Conservation (phyloP, 225 moss, liverwort and hornwort species). For the Pleurozium schreberi region DNA sequence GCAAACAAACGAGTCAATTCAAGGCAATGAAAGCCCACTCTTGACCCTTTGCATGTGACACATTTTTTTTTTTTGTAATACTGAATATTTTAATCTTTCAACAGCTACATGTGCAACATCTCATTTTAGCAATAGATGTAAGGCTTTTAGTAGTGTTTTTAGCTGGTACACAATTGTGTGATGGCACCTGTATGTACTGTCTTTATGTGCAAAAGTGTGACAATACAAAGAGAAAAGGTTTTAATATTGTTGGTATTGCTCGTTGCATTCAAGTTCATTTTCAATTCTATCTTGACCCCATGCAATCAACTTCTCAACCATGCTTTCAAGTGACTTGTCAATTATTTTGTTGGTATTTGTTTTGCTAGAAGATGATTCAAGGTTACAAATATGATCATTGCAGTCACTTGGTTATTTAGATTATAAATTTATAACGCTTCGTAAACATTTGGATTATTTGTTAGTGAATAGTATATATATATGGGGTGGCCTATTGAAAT, state of each 20-base stretch:
- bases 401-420: neutral
- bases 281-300: neutral
- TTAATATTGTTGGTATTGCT: neutral
- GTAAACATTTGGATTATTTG: neutral
- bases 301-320: neutral
- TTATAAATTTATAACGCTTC: neutral
- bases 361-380: neutral
- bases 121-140: neutral
- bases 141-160: neutral
- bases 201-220: neutral
- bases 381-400: neutral
- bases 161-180: accelerated
- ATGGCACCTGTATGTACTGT: neutral
- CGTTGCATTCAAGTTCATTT: neutral
- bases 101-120: accelerated
- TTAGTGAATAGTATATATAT: neutral
- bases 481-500: neutral
- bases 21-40: neutral
- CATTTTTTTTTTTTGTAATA: too few relatives aligned
- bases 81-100: neutral
- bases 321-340: neutral
- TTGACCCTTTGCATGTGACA: neutral
- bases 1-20: neutral
- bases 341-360: neutral
- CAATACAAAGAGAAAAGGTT: neutral